A percentile compares a stretch with the other conserved stretches of the same genome.
phyloP scores from a whole-genome alignment of 345 rosid species.

The Euphorbia pulcherrima region DNA sequence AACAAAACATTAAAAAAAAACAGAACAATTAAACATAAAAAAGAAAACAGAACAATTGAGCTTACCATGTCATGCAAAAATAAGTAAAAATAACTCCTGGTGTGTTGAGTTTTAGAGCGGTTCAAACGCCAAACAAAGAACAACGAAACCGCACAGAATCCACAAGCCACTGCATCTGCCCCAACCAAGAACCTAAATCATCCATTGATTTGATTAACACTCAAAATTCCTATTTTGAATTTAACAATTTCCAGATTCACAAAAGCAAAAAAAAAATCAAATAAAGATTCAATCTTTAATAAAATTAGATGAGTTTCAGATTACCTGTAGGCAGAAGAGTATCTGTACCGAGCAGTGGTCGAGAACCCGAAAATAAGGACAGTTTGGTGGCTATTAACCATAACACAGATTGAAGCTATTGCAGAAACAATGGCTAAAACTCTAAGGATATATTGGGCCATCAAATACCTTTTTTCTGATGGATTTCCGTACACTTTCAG shows the following conservation, averaged over 20 bases:
- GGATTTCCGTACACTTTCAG: neutral
- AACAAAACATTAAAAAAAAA: neutral
- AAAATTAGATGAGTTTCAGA: too few species aligned
- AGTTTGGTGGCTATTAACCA: constrained; percentile 35
- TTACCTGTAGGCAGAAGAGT: constrained; percentile 46
- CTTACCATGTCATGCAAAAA: constrained; percentile 54
- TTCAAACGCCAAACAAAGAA: constrained; percentile 22
- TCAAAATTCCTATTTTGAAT: too few species aligned
- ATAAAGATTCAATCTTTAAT: too few species aligned
- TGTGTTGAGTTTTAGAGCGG: constrained; percentile 19
- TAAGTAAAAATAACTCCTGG: constrained; percentile 29
- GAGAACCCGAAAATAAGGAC: constrained; percentile 22
- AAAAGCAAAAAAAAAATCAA: too few species aligned
- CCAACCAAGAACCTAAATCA: constrained; percentile 45
- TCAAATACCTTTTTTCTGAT: constrained; percentile 14
- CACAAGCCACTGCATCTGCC: constrained; percentile 32
- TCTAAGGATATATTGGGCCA: constrained; percentile 38
- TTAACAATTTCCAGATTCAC: too few species aligned
- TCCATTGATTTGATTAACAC: neutral
- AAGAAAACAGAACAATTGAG: neutral
- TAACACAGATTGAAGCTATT: constrained; percentile 31
- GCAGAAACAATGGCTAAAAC: constrained; percentile 37
- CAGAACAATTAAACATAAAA: neutral
- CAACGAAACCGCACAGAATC: constrained; percentile 40
- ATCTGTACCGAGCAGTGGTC: constrained; percentile 32